Evolutionary conservation across 1,284 basidiomycete species (phyloP).

Genomic region (Cutaneotrichosporon sp.): DNA sequence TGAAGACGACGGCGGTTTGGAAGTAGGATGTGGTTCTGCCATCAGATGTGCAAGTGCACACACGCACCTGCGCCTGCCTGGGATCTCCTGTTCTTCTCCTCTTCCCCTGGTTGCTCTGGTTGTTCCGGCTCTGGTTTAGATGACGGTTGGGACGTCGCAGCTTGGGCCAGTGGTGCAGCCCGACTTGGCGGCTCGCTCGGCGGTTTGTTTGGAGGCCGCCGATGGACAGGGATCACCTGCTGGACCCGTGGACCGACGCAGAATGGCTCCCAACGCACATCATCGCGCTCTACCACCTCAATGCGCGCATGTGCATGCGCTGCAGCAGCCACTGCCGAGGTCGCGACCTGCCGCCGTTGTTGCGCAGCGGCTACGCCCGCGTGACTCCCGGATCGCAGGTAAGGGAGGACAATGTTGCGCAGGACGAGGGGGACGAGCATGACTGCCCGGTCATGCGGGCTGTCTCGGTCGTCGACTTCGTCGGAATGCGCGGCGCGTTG

Average conservation of each 20-base stretch:
- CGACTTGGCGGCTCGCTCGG: neutral
- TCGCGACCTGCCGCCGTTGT: slow-evolving; percentile 2
- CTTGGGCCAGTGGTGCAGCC: neutral
- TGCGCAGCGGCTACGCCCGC: slow-evolving; percentile 7
- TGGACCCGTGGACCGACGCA: neutral
- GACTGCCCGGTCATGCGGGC: slow-evolving; percentile 25
- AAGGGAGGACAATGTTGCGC: slow-evolving; percentile 27
- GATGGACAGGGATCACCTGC: neutral
- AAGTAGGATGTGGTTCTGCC: neutral
- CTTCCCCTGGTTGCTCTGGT: neutral
- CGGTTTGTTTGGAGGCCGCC: neutral
- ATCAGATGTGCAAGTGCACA: neutral
- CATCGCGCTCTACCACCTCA: slow-evolving; percentile 12
- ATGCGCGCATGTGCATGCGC: slow-evolving; percentile 9
- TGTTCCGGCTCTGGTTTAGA: neutral
- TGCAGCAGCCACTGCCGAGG: slow-evolving; percentile 9
- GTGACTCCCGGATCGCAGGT: slow-evolving; percentile 15
- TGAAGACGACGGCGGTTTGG: neutral
- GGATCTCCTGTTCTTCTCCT: neutral
- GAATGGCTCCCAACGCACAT: slow-evolving; percentile 8
- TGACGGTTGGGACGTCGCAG: neutral
- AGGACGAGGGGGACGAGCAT: slow-evolving; percentile 27
- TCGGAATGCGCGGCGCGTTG: neutral
- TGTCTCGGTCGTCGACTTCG: slow-evolving; percentile 1
- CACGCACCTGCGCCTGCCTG: neutral